Evolutionary conservation across 1,284 basidiomycete species (phyloP).

Genomic region (Cystobasidium slooffiae): DNA sequence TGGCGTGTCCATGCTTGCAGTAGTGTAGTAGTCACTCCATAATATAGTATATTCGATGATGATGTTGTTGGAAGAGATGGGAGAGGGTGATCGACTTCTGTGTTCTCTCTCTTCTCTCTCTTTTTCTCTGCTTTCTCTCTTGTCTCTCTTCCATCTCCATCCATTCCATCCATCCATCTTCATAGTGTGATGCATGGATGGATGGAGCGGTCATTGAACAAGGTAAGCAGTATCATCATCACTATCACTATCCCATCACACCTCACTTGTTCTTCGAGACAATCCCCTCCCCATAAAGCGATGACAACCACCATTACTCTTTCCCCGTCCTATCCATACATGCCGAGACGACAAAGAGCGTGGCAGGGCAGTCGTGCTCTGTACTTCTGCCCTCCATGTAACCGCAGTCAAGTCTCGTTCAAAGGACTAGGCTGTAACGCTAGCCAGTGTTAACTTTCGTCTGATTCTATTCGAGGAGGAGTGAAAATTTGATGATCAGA

Average conservation of each 20-base stretch:
- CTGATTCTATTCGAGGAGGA: conserved; percentile 23
- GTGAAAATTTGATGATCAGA: conserved; percentile 26
- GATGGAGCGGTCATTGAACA: background rate
- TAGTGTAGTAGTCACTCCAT: background rate
- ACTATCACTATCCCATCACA: background rate
- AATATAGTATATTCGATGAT: too few relatives aligned
- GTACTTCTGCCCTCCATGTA: conserved; percentile 13
- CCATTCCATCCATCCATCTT: background rate
- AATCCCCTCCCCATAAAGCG: conserved; percentile 13
- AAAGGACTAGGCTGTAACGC: conserved; percentile 32
- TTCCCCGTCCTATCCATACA: conserved; percentile 45
- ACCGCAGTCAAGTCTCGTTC: conserved; percentile 31
- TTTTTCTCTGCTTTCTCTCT: background rate
- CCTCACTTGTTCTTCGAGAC: background rate
- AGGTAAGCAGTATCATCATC: background rate
- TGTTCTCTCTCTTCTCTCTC: background rate
- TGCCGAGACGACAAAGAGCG: conserved; percentile 45
- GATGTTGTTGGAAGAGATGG: background rate
- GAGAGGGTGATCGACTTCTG: background rate
- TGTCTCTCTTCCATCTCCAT: background rate
- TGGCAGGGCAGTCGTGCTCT: background rate
- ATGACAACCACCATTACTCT: conserved; percentile 45
- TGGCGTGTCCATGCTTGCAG: conserved; percentile 2
- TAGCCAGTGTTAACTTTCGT: conserved; percentile 46
- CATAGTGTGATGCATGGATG: background rate